Base-by-base conservation (phyloP, 1,139 yeast species). In the Insectozyma bohioensis region DNA sequence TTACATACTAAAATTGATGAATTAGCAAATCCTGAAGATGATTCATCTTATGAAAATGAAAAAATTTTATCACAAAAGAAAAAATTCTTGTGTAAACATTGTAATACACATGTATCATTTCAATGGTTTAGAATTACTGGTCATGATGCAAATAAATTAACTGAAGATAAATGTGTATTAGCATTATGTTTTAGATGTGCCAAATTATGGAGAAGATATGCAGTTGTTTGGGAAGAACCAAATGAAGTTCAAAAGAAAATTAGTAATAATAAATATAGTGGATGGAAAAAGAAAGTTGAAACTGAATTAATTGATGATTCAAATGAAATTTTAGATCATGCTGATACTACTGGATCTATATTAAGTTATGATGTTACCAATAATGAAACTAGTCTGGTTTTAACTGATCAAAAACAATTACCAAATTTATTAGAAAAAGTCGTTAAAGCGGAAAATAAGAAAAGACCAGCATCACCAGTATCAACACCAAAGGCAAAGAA, bases 161-260 rank as follows among this genome's bases (percentile, higher is more conserved):
- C 59, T 24, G 53, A 53, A 0, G 50, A 52, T 4, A 55, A 58
- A 2, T 35, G 52, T 6, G 54, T 62, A 1, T 54, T 66, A 8
- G 96, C 88, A 0, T 62, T 92, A 12, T 92, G 98, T 54, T 62
- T 74, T 30, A 68, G 97, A 35, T 92, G 98, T 63, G 96, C 97
- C 0, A 69, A 82, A 37, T 56, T 92, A 25, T 92, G 98, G 98
- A 70, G 96, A 52, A 65, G 94, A 26, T 92, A 92, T 54, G 97
- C 90, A 0, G 81, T 85, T 1, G 68, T 69, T n/a, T 92, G 98
- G 97, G 88, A 81, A 45, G 78, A 78, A 30, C 95, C 96, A 0
- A 52, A 63, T 15, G 92, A 83, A 38, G 79, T 86, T 0, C 61
- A 78, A 29, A 74, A 69, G 50, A 79, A 74, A 31, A 54, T 54